These are phyloP conservation scores for Cordyceps cicadae DNA, from an alignment of 2,329 filamentous ascomycete genomes.

Conservation along the genomic window DNA sequence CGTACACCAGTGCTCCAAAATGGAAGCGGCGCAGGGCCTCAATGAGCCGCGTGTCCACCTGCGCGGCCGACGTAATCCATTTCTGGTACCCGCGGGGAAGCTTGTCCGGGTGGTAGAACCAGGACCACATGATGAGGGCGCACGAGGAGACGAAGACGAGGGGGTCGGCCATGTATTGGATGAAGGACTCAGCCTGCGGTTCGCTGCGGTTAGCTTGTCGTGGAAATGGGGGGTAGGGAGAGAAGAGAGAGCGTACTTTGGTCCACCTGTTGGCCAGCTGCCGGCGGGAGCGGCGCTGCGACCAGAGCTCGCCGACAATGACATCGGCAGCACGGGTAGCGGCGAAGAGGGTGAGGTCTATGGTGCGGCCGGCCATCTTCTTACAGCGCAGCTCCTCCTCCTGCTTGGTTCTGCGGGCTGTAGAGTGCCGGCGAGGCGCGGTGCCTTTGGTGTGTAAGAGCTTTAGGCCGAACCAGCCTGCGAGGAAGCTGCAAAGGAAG, in stretches of 20 bases:
- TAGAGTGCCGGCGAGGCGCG: constrained; percentile 21
- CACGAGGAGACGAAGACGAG: constrained; percentile 63
- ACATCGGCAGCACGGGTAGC: constrained; percentile 65
- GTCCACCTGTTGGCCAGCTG: constrained; percentile 39
- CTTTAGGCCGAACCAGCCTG: constrained; percentile 48
- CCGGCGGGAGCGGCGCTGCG: constrained; percentile 36
- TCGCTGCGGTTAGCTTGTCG: constrained; percentile 4
- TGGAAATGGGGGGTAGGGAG: not conserved
- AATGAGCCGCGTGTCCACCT: constrained; percentile 66
- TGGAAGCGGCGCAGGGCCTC: constrained; percentile 62
- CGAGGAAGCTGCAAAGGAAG: constrained; percentile 51
- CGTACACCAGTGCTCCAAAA: constrained; percentile 59
- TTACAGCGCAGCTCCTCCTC: constrained; percentile 11
- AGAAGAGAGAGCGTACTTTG: constrained; percentile 27
- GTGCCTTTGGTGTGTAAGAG: constrained; percentile 46
- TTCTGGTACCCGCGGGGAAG: constrained; percentile 68
- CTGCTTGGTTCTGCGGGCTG: not conserved
- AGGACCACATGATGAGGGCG: constrained; percentile 79
- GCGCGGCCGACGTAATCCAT: constrained; percentile 73
- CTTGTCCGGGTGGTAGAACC: constrained; percentile 67
- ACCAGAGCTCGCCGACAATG: constrained; percentile 58
- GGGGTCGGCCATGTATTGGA: constrained; percentile 47
- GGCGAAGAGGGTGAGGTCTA: constrained; percentile 77
- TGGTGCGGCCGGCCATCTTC: constrained; percentile 57
- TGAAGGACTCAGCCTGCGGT: constrained; percentile 23